These are phyloP conservation scores for Bonia amplexicaulis DNA, from an alignment of 176 grass and related monocot species.

Conservation along the genomic window DNA sequence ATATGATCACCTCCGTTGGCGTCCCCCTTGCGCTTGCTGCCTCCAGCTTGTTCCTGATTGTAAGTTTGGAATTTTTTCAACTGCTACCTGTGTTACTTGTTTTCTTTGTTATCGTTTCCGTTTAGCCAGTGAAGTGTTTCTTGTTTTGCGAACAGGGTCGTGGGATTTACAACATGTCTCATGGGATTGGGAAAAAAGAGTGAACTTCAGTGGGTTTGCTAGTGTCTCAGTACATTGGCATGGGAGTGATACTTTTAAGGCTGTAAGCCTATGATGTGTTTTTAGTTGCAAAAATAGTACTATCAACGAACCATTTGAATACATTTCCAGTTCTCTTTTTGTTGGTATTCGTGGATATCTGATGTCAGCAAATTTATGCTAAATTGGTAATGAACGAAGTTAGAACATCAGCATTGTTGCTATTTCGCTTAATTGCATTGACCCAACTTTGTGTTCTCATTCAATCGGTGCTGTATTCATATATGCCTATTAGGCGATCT, in stretches of 20 bases:
- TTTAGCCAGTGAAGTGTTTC: neutral
- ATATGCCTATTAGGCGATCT: neutral
- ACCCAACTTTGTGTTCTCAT: too few relatives aligned
- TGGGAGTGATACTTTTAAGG: neutral
- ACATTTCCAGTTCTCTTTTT: neutral
- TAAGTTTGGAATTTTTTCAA: neutral
- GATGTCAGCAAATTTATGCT: neutral
- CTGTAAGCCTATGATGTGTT: neutral
- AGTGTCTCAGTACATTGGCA: neutral
- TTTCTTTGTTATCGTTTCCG: neutral
- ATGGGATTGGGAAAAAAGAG: slow-evolving; percentile 54
- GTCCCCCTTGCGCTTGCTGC: slow-evolving; percentile 56
- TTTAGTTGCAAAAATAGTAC: slow-evolving; percentile 31
- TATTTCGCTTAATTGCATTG: neutral
- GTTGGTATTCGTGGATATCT: slow-evolving; percentile 1
- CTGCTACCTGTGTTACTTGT: neutral
- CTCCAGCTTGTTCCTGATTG: slow-evolving; percentile 42
- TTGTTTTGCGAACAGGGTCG: slow-evolving; percentile 34
- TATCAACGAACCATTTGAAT: neutral
- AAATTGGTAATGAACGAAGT: too few relatives aligned
- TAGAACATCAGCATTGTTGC: neutral
- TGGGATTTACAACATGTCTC: slow-evolving; percentile 57
- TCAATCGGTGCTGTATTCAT: neutral
- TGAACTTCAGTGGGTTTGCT: neutral
- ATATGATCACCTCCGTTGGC: slow-evolving; percentile 51